phyloP scores from a whole-genome alignment of 164 flowering plant species.

The Annona squamosa region DNA sequence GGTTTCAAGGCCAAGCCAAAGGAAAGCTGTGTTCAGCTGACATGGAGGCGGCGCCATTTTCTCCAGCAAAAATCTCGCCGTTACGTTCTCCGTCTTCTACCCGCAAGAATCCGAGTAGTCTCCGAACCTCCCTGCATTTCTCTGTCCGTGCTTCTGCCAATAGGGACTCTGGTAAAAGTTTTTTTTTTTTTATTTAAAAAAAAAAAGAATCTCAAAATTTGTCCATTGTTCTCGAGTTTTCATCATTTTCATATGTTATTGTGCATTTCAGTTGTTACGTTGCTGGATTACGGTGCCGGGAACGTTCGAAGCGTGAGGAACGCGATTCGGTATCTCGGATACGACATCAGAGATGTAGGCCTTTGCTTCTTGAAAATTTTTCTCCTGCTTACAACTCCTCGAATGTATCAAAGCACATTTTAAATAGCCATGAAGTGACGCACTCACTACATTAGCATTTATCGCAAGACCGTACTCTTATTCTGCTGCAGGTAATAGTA shows the following conservation, averaged over 20 bases:
- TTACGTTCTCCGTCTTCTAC: conserved; percentile 10
- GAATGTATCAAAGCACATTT: not conserved
- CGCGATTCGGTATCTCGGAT: conserved; percentile 70
- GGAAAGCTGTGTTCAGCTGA: no score
- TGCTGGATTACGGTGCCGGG: conserved; percentile 93
- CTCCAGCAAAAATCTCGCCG: conserved; percentile 9
- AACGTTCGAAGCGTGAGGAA: conserved; percentile 81
- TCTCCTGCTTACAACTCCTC: not conserved
- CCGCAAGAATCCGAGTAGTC: conserved; percentile 1
- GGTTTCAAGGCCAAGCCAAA: no score
- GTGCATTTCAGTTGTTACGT: conserved; percentile 44
- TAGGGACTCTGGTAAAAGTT: conserved; percentile 37
- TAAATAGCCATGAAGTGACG: not conserved
- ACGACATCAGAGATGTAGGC: conserved; percentile 70
- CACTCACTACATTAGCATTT: no score
- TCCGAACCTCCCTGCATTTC: conserved; percentile 24
- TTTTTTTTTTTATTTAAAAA: conserved; percentile 10
- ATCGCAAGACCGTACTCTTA: no score
- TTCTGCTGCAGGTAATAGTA: no score
- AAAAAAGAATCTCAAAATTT: not conserved
- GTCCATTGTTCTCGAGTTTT: not conserved
- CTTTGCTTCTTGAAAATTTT: not conserved
- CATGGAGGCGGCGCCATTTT: conserved; percentile 35
- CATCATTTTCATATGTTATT: not conserved
- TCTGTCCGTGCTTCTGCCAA: conserved; percentile 39